Percentiles rank a stretch among this genome's conserved stretches.
These are phyloP conservation scores for Aspergillus pseudoviridinutans DNA, from an alignment of 2,329 filamentous ascomycete species.

Conservation along the genomic window DNA sequence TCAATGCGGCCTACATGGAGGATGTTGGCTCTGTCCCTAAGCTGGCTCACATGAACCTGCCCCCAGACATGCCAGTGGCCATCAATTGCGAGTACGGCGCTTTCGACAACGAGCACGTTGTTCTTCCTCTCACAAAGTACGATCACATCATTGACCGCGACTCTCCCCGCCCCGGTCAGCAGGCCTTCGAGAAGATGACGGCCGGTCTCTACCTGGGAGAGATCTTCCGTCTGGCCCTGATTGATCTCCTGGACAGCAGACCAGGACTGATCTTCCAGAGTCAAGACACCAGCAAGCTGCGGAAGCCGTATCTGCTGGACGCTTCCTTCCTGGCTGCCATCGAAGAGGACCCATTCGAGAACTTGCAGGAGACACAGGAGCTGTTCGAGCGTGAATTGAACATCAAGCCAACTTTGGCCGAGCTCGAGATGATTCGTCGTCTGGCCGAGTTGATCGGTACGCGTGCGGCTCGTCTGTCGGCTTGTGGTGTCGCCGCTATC, in stretches of 20 bases:
- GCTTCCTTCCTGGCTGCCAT: slow-evolving; percentile 89
- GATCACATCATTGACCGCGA: slow-evolving; percentile 85
- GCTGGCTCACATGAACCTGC: slow-evolving; percentile 84
- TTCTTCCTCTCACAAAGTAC: slow-evolving; percentile 80
- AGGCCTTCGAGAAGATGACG: slow-evolving; percentile 98
- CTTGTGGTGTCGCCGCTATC: slow-evolving; percentile 93
- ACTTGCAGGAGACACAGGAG: slow-evolving; percentile 82
- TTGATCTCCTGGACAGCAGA: slow-evolving; percentile 79
- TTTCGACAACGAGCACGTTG: slow-evolving; percentile 88
- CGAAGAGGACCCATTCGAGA: slow-evolving; percentile 95
- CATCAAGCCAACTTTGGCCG: slow-evolving; percentile 66
- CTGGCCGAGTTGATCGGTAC: slow-evolving; percentile 93
- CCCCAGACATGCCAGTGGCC: slow-evolving; percentile 77
- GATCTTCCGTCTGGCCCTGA: slow-evolving; percentile 81
- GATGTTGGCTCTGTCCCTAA: slow-evolving; percentile 87
- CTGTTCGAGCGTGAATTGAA: slow-evolving; percentile 73
- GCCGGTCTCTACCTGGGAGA: slow-evolving; percentile 92
- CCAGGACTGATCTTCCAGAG: slow-evolving; percentile 72
- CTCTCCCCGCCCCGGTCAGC: slow-evolving; percentile 87
- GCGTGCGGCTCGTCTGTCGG: slow-evolving; percentile 84
- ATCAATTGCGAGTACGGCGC: slow-evolving; percentile 99
- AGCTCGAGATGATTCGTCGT: slow-evolving; percentile 84
- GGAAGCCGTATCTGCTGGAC: slow-evolving; percentile 85
- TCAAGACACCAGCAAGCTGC: slow-evolving; percentile 75
- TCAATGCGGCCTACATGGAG: slow-evolving; percentile 98